Evolutionary conservation across 768 basidiomycete species (phyloP), one percentile per base, ranked within the genome.

Genomic region (Xerocomus brunneocitrinus): DNA sequence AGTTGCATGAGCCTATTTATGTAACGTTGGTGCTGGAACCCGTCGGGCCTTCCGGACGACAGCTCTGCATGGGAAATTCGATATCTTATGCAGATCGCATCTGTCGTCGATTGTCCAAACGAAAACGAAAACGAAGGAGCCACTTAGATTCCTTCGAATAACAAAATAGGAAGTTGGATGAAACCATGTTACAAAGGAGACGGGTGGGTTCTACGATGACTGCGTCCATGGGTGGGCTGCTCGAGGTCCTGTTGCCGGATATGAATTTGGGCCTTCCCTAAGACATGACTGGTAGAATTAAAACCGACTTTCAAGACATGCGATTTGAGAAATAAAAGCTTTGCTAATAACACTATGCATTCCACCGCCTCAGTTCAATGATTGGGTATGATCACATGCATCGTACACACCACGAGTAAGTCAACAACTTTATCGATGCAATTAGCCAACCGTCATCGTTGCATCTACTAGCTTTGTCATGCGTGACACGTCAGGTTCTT

Each of bases 401-500:
- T 41, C 30, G 30, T 41, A 40, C 30, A 41, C 13, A 5, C 25
- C 24, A 31, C 48, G n/a, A 19, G 22, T 12, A 3, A 19, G 7
- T 24, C 30, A n/a, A n/a, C 25, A 38, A 13, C 5, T 52, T 25
- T 45, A 54, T 55, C 16, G 30, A 50, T 42, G 57, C 45, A 45
- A 47, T 66, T 36, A 66, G 12, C 62, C 60, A 4, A 64, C 54
- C 31, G 56, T 59, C 74, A 75, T 76, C 13, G 71, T 61, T 13
- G 72, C 67, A 54, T 76, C 74, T 31, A 75, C 56, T 30, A 69
- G 56, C 41, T 68, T 74, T 19, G 58, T 50, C 24, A 66, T 56
- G 8, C 58, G 64, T 7, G 54, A 62, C 22, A 62, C 62, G 6
- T 67, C 64, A 0, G 56, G 53, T 41, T 56, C 60, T 46, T 64